Base-by-base conservation (phyloP, 768 basidiomycete species). In the Hygrocybe coccinea region DNA sequence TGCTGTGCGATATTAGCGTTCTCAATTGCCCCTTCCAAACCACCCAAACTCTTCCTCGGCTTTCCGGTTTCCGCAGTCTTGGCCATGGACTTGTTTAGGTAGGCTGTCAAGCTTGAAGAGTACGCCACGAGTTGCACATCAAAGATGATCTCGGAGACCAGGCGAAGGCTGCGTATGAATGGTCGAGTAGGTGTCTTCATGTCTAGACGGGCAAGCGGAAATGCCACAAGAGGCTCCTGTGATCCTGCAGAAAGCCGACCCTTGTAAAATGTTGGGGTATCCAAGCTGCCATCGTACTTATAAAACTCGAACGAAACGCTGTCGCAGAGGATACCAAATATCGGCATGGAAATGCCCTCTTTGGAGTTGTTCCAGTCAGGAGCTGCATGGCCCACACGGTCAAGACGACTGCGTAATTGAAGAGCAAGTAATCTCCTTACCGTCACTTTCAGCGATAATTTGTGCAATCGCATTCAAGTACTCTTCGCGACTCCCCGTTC, bases 321-420 rank as follows among this genome's bases (percentile, higher is more conserved):
- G 21, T 54, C 52, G 41, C 52, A 54, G 36, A 54, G 52, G 52
- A 54, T 54, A 29, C 52, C 41, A 35, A n/a, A 54, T 14, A 54
- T 39, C n/a, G 52, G 52, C 29, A 45, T 45, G 52, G 19, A 14
- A 54, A 44, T 17, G 14, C 41, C 41, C 19, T 29, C 12, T 45
- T 33, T n/a, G 12, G 25, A 10, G 41, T 43, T 54, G 52, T 54
- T 54, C 41, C 38, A 54, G 41, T 43, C 21, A 45, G 39, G 44
- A 29, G 52, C 52, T 54, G 29, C 29, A 19, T 12, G 8, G 33
- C 25, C 11, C 15, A 17, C 35, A 50, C 10, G 21, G 24, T 52
- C 33, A 50, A 35, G 24, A 25, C 19, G 21, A 54, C 19, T 54
- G 52, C 39, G 17, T 19, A 54, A 34, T 44, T 54, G 12, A 43